Percentiles rank a stretch among this genome's conserved stretches.
Evolutionary conservation across 495 filamentous ascomycete genomes (phyloP).

Genomic region (Mycothermus thermophilus): DNA sequence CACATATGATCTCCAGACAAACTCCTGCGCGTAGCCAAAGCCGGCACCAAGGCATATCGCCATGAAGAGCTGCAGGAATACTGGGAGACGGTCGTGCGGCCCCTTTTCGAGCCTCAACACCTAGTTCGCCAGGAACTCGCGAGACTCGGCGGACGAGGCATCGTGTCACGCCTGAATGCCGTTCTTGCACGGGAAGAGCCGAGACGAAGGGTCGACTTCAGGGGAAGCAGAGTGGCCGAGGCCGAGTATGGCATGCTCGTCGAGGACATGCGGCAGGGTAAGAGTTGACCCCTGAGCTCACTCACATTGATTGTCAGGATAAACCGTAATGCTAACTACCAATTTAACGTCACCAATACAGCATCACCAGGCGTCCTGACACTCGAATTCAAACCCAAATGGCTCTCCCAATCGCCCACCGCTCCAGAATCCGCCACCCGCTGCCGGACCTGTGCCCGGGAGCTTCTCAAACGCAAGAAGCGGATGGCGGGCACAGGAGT

Average conservation of each 20-base stretch:
- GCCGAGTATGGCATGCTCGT: conserved; percentile 58
- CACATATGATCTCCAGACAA: too few species aligned
- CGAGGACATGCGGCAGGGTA: conserved; percentile 56
- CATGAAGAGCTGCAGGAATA: conserved; percentile 43
- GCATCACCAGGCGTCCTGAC: conserved; percentile 28
- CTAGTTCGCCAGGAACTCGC: conserved; percentile 49
- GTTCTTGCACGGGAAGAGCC: conserved; percentile 29
- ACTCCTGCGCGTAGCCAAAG: conserved; percentile 54
- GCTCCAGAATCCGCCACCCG: conserved; percentile 50
- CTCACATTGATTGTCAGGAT: too few species aligned
- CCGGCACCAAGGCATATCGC: conserved; percentile 37
- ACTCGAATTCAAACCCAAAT: conserved; percentile 89
- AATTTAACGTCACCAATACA: too few species aligned
- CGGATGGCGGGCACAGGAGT: too few species aligned
- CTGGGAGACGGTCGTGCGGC: conserved; percentile 43
- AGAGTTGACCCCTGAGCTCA: conserved; percentile 1
- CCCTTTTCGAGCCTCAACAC: conserved; percentile 42
- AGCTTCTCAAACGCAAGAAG: conserved; percentile 33
- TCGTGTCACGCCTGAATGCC: conserved; percentile 34
- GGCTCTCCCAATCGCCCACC: conserved; percentile 70
- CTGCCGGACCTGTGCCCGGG: conserved; percentile 77
- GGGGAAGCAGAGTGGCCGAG: conserved; percentile 44
- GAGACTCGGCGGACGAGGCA: conserved; percentile 24
- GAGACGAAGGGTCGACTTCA: conserved; percentile 32
- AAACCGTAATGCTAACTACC: too few species aligned